Percentiles rank a stretch among this genome's conserved stretches.
Evolutionary conservation across 345 rosid genomes (phyloP).

Genomic region (Linum lewisii): DNA sequence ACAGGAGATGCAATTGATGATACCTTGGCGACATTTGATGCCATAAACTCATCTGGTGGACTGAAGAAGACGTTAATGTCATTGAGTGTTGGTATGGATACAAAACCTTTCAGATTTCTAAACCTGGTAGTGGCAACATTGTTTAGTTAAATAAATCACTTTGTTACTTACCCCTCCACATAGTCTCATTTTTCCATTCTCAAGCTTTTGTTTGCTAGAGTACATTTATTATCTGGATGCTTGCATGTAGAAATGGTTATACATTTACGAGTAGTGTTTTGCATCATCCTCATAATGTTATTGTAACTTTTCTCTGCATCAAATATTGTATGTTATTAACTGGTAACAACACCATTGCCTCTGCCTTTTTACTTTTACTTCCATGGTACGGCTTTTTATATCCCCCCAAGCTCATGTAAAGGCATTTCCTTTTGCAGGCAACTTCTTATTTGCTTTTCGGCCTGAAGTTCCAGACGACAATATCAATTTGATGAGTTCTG

Average conservation of each 20-base stretch:
- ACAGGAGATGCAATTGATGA: constrained; percentile 78
- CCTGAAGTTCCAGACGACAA: constrained; percentile 49
- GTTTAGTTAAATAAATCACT: neutral
- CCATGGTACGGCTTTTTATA: neutral
- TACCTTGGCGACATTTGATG: constrained; percentile 69
- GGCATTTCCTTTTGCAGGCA: constrained; percentile 48
- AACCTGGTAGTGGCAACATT: neutral
- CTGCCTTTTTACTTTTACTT: neutral
- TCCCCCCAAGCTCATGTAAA: constrained; percentile 9
- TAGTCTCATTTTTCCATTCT: neutral
- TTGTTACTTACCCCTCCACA: too few relatives aligned
- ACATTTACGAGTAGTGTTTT: too few relatives aligned
- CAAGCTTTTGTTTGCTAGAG: neutral
- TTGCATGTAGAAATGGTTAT: neutral
- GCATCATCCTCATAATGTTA: too few relatives aligned
- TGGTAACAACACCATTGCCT: neutral
- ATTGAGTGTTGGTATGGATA: constrained; percentile 60
- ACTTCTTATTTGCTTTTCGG: constrained; percentile 81
- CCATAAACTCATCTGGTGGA: constrained; percentile 61
- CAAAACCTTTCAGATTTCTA: neutral
- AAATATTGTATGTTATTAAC: neutral
- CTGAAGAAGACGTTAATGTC: constrained; percentile 68
- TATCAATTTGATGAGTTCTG: constrained; percentile 27
- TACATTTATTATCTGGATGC: neutral
- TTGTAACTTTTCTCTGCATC: neutral